Percentiles rank a stretch among this genome's conserved stretches.
Evolutionary conservation across 345 rosid species (phyloP).

Genomic region (Odontarrhena argentea): DNA sequence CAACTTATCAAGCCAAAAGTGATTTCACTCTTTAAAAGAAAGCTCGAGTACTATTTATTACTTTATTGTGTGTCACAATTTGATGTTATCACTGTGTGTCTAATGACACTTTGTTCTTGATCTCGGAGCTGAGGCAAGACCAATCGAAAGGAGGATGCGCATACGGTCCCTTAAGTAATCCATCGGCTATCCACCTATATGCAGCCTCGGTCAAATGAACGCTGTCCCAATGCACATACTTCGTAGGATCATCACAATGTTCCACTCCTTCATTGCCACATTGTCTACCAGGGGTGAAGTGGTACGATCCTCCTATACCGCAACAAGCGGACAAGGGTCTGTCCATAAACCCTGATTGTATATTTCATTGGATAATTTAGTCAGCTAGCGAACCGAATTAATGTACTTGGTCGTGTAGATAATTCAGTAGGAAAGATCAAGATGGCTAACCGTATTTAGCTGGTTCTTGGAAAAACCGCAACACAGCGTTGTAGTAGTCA

Average conservation of each 20-base stretch:
- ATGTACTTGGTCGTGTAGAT: not conserved
- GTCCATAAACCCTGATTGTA: constrained; percentile 41
- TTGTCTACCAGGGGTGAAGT: not conserved
- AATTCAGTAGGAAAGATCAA: not conserved
- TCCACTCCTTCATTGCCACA: constrained; percentile 35
- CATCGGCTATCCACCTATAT: constrained; percentile 31
- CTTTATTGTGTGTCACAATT: too few relatives aligned
- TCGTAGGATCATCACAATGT: constrained; percentile 44
- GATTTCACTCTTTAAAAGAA: too few relatives aligned
- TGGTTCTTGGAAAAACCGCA: constrained; percentile 38
- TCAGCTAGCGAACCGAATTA: not conserved
- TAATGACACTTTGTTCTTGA: constrained; percentile 1
- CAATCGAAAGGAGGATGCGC: constrained; percentile 19
- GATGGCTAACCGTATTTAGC: constrained; percentile 40
- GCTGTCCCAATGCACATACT: constrained; percentile 50
- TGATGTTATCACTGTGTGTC: not conserved
- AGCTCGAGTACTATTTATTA: too few relatives aligned
- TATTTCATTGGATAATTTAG: not conserved
- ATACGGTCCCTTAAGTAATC: constrained; percentile 32
- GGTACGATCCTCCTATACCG: constrained; percentile 48
- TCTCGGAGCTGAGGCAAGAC: constrained; percentile 21
- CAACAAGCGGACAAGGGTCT: constrained; percentile 43
- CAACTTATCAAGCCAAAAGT: too few relatives aligned
- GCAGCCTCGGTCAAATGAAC: constrained; percentile 45
- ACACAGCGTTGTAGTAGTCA: constrained; percentile 42